These are phyloP conservation scores for Stylosanthes scabra DNA, from an alignment of 331 rosid genomes.

Conservation along the genomic window DNA sequence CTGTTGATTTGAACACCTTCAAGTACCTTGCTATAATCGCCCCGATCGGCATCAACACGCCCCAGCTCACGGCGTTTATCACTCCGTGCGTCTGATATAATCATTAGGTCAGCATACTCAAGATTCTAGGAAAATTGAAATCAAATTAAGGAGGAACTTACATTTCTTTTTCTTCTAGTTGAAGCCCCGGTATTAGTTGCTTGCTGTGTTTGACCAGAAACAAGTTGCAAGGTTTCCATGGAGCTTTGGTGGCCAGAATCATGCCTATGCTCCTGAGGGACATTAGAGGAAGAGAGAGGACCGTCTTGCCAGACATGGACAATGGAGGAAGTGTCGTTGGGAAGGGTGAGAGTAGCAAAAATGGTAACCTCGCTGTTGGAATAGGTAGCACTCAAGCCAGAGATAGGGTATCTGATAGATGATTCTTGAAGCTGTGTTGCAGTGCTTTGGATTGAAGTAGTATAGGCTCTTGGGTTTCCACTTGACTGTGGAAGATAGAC, in stretches of 20 bases:
- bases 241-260: conserved; percentile 38
- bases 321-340: conserved; percentile 35
- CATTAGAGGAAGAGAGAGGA: conserved; percentile 28
- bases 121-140: neutral
- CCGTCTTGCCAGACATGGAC: conserved; percentile 90
- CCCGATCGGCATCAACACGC: conserved; percentile 82
- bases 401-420: conserved; percentile 35
- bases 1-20: conserved; percentile 85
- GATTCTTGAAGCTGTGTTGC: conserved; percentile 42
- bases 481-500: conserved; percentile 54
- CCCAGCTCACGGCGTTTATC: conserved; percentile 87
- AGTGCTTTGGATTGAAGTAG: conserved; percentile 28
- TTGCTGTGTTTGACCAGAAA: conserved; percentile 56
- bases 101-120: too few relatives aligned
- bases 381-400: conserved; percentile 43
- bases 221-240: conserved; percentile 53
- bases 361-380: conserved; percentile 58
- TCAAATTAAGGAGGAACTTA: conserved; percentile 37
- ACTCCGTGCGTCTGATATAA: conserved; percentile 79
- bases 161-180: conserved; percentile 56
- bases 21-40: conserved; percentile 85
- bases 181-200: conserved; percentile 18
- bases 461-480: conserved; percentile 35
- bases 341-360: conserved; percentile 63
- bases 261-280: conserved; percentile 39